A percentile compares a stretch with the other conserved stretches of the same genome.
Conservation (phyloP, 108 stramenopile species). For the Aurantiochytrium sp. region DNA sequence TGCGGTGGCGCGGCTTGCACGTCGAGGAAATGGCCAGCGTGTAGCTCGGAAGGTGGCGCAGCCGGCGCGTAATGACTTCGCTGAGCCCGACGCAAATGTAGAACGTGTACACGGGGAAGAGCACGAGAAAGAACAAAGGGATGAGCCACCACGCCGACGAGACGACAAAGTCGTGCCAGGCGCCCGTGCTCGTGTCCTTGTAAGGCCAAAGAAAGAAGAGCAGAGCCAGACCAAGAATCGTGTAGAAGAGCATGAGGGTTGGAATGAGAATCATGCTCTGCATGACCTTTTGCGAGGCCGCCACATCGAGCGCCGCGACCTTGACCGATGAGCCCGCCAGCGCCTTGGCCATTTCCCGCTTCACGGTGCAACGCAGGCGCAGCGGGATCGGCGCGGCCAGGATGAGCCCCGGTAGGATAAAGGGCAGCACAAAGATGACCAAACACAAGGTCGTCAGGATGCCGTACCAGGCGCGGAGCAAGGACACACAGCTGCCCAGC, state of each 20-base stretch:
- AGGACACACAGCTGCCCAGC: neutral
- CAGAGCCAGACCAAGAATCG: neutral
- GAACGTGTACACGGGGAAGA: constrained; percentile 10
- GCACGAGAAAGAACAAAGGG: neutral
- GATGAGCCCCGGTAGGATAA: neutral
- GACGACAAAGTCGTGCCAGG: neutral
- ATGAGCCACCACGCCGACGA: neutral
- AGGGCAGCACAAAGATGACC: neutral
- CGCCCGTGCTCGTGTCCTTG: neutral
- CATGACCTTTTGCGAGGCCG: neutral
- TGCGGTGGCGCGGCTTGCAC: neutral
- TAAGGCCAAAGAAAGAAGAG: neutral
- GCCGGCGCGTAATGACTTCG: neutral
- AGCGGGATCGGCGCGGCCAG: neutral
- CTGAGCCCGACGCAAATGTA: neutral
- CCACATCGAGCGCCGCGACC: neutral
- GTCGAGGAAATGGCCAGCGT: neutral
- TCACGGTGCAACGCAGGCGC: neutral
- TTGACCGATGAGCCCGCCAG: constrained; percentile 2
- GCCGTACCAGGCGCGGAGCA: neutral
- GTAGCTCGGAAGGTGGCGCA: neutral
- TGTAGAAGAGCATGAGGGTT: neutral
- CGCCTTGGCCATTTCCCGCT: constrained; percentile 13
- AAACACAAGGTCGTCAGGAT: neutral
- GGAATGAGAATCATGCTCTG: neutral